A percentile compares a stretch with the other conserved stretches of the same genome.
Conservation (phyloP, 371 early-diverging fungal genomes). For the Mortierella sp. region DNA sequence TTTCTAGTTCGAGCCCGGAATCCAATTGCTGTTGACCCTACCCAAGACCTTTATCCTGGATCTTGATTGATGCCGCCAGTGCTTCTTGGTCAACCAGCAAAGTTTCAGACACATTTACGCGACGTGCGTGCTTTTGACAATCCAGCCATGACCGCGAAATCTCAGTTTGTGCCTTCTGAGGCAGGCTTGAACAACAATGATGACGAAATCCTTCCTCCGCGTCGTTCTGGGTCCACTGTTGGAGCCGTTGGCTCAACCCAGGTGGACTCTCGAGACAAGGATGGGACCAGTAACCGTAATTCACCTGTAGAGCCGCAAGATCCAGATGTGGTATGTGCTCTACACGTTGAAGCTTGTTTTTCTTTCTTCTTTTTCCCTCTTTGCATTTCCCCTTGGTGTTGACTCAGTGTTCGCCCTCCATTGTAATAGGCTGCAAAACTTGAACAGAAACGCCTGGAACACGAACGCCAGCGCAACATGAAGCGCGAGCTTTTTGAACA, state of each 20-base stretch:
- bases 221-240: constrained; percentile 19
- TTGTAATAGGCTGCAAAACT: constrained; percentile 45
- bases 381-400: not conserved
- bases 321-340: constrained; percentile 35
- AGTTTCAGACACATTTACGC: constrained; percentile 20
- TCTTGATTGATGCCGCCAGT: constrained; percentile 34
- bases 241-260: constrained; percentile 44
- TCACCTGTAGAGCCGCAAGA: constrained; percentile 33
- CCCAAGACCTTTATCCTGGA: constrained; percentile 19
- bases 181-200: constrained; percentile 23
- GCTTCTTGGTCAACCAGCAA: constrained; percentile 17
- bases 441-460: constrained; percentile 56
- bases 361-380: constrained; percentile 6
- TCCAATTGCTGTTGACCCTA: not conserved
- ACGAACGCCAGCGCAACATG: constrained; percentile 53
- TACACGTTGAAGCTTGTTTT: not conserved
- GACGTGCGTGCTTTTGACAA: constrained; percentile 20
- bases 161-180: constrained; percentile 34
- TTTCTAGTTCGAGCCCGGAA: constrained; percentile 4
- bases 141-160: constrained; percentile 40
- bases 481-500: constrained; percentile 57
- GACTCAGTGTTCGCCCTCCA: not conserved
- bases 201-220: constrained; percentile 43
- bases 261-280: constrained; percentile 18
- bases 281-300: constrained; percentile 23